A percentile compares a stretch with the other conserved stretches of the same genome.
These are phyloP conservation scores for Domatiomyces catenatus DNA, from an alignment of 2,329 filamentous ascomycete species.

Conservation along the genomic window DNA sequence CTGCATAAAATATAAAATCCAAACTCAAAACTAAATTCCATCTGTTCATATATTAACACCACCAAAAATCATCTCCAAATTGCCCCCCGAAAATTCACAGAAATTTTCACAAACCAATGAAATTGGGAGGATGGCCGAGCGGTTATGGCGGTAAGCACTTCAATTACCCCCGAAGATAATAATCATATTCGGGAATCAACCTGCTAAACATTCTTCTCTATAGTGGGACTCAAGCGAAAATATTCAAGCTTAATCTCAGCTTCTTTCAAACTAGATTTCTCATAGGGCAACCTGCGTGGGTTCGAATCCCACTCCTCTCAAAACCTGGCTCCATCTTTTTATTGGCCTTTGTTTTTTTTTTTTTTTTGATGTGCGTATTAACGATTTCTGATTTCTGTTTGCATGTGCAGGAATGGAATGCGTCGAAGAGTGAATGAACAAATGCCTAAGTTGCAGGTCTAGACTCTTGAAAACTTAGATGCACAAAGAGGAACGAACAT, in stretches of 20 bases:
- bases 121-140: constrained; percentile 8
- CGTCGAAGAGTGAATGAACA: too few relatives aligned
- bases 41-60: neutral
- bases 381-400: too few relatives aligned
- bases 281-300: constrained; percentile 7
- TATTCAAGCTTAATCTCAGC: constrained; percentile 1
- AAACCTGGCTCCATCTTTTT: constrained; percentile 18
- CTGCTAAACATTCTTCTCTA: neutral
- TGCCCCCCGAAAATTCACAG: neutral
- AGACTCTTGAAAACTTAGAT: too few relatives aligned
- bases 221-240: constrained; percentile 6
- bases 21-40: too few relatives aligned
- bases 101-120: neutral
- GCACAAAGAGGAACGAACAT: too few relatives aligned
- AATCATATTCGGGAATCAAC: neutral
- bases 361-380: too few relatives aligned
- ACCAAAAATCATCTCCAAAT: neutral
- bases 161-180: neutral
- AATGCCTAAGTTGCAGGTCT: too few relatives aligned
- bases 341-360: neutral
- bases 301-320: constrained; percentile 17
- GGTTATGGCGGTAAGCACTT: constrained; percentile 6
- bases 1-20: too few relatives aligned
- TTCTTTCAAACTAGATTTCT: constrained; percentile 4
- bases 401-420: too few relatives aligned